Evolutionary conservation across 176 grass and related monocot genomes (phyloP).

Genomic region (bread wheat (Triticum aestivum)): DNA sequence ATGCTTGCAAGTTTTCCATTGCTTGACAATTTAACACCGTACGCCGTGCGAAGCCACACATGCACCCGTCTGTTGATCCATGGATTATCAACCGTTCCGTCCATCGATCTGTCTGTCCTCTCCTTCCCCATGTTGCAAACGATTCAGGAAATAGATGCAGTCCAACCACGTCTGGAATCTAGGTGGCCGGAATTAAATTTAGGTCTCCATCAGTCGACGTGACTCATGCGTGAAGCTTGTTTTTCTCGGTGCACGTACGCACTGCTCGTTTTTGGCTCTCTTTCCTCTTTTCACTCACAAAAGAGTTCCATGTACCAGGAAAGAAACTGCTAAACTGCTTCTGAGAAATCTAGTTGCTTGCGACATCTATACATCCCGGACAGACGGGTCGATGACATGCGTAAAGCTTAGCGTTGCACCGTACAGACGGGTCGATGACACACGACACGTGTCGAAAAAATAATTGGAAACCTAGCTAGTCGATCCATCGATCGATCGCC

Average conservation of each 20-base stretch:
- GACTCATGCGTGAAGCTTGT: neutral
- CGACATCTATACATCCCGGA: neutral
- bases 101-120: neutral
- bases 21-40: neutral
- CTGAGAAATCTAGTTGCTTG: neutral
- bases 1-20: slow-evolving; percentile 33
- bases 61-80: neutral
- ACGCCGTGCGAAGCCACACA: neutral
- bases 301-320: neutral
- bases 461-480: neutral
- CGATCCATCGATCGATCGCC: neutral
- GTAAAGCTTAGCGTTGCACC: neutral
- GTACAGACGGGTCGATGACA: neutral
- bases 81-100: neutral
- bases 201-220: neutral
- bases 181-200: neutral
- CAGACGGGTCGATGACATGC: neutral
- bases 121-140: neutral
- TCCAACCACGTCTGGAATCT: neutral
- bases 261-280: too few species aligned
- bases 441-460: neutral
- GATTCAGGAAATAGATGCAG: neutral
- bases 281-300: too few species aligned
- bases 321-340: neutral
- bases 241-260: too few species aligned